Conservation (phyloP, 2,329 filamentous ascomycete species). For the Fusarium paranaense region DNA sequence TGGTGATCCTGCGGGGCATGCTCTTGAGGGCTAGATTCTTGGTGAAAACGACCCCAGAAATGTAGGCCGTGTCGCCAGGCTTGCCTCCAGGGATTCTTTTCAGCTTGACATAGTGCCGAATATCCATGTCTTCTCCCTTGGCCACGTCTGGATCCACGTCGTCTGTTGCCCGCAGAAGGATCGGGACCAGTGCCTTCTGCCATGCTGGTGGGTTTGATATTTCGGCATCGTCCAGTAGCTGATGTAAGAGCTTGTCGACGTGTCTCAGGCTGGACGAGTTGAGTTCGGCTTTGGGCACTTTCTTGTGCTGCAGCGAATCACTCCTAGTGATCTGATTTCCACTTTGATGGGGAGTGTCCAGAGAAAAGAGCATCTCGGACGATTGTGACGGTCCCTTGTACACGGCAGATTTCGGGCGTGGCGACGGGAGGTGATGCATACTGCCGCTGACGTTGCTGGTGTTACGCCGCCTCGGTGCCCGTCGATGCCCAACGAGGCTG, state of each 20-base stretch:
- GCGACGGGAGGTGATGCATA: constrained; percentile 76
- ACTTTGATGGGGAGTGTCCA: constrained; percentile 59
- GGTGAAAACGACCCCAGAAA: constrained; percentile 95
- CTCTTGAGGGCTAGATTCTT: constrained; percentile 97
- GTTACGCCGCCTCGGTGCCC: constrained; percentile 79
- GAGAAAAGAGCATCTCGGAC: constrained; percentile 62
- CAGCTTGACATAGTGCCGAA: constrained; percentile 95
- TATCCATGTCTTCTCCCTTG: constrained; percentile 93
- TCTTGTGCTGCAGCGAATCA: constrained; percentile 82
- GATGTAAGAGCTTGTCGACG: constrained; percentile 84
- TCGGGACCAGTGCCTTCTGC: constrained; percentile 91
- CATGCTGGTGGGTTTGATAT: constrained; percentile 81
- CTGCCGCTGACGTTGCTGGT: constrained; percentile 84
- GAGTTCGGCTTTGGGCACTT: constrained; percentile 81
- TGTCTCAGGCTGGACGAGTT: constrained; percentile 90
- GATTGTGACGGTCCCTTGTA: constrained; percentile 68
- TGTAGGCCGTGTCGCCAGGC: constrained; percentile 93
- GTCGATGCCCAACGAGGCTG: constrained; percentile 69
- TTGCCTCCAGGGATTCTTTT: constrained; percentile 95
- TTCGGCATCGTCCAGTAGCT: constrained; percentile 81
- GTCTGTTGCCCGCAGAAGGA: constrained; percentile 89
- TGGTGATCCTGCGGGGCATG: constrained; percentile 88
- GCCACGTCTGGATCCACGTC: constrained; percentile 95
- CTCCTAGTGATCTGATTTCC: constrained; percentile 74
- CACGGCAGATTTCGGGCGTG: constrained; percentile 69